Percentiles rank a stretch among this genome's conserved stretches.
Evolutionary conservation across 2,329 filamentous ascomycete genomes (phyloP).

Genomic region (Aspergillus persii): DNA sequence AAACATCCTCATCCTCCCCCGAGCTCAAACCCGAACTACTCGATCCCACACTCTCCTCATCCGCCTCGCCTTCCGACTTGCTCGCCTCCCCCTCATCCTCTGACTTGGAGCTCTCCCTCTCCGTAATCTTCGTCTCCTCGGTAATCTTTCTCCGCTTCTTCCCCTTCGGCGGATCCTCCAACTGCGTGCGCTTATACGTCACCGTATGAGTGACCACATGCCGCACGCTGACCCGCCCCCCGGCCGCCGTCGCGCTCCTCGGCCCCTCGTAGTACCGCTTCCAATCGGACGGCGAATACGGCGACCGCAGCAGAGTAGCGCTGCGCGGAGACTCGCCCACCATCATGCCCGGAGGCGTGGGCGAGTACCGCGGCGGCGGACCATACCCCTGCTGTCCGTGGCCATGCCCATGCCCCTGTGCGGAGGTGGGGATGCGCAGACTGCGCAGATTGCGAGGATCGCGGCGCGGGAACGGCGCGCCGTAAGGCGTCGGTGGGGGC

Average conservation of each 20-base stretch:
- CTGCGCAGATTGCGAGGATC: slow-evolving; percentile 58
- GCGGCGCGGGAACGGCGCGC: slow-evolving; percentile 56
- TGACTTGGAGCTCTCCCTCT: neutral
- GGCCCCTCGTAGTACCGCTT: slow-evolving; percentile 62
- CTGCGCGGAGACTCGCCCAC: slow-evolving; percentile 65
- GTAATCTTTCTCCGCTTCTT: slow-evolving; percentile 82
- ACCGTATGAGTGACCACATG: slow-evolving; percentile 94
- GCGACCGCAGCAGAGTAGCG: slow-evolving; percentile 61
- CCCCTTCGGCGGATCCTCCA: slow-evolving; percentile 86
- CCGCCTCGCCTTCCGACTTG: too few species aligned
- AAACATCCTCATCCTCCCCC: neutral
- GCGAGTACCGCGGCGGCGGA: slow-evolving; percentile 54
- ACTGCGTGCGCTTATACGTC: slow-evolving; percentile 72
- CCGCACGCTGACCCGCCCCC: slow-evolving; percentile 66
- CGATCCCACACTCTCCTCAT: slow-evolving; percentile 1
- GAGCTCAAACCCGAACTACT: neutral
- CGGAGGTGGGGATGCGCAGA: slow-evolving; percentile 65
- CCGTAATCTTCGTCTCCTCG: neutral
- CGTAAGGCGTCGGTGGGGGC: slow-evolving; percentile 59
- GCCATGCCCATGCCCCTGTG: too few species aligned
- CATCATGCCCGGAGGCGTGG: slow-evolving; percentile 49
- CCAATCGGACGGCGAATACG: slow-evolving; percentile 69
- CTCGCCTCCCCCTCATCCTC: neutral
- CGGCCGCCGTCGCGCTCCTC: slow-evolving; percentile 48
- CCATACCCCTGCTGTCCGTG: too few species aligned